Evolutionary conservation across 805 yeast genomes (phyloP).

Genomic region (Metschnikowia picachoensis): DNA sequence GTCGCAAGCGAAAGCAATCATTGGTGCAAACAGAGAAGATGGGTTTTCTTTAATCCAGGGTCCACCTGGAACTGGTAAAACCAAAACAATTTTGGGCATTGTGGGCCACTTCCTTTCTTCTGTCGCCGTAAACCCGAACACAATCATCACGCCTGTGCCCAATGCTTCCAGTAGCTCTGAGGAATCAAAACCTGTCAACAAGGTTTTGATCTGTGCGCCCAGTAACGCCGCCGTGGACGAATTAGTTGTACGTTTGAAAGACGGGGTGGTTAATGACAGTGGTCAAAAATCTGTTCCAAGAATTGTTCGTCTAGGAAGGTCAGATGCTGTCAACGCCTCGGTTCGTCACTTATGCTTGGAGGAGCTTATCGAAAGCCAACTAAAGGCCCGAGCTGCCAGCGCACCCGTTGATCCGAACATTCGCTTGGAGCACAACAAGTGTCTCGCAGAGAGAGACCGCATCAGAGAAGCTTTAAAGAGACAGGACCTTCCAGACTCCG

Average conservation of each 20-base stretch:
- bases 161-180: conserved; percentile 23
- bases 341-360: conserved; percentile 84
- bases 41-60: conserved; percentile 96
- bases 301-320: conserved; percentile 82
- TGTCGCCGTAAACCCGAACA: conserved; percentile 13
- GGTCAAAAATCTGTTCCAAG: conserved; percentile 57
- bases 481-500: conserved; percentile 36
- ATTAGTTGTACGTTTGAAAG: conserved; percentile 72
- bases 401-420: conserved; percentile 45
- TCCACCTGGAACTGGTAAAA: conserved; percentile 99
- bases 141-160: conserved; percentile 19
- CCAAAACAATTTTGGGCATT: conserved; percentile 91
- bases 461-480: conserved; percentile 39
- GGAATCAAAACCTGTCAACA: conserved; percentile 35
- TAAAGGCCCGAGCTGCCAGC: conserved; percentile 38
- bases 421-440: conserved; percentile 47
- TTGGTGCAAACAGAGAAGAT: conserved; percentile 57
- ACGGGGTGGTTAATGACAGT: conserved; percentile 57
- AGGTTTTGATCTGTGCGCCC: conserved; percentile 91
- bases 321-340: conserved; percentile 80
- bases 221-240: conserved; percentile 99
- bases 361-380: conserved; percentile 68
- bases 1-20: conserved; percentile 89
- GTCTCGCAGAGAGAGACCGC: conserved; percentile 55
- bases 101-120: conserved; percentile 68